Percentiles rank a stretch among this genome's conserved stretches.
Conservation (phyloP, 306 rosid species). For the barrel medic (Medicago truncatula) region MtrunA17r5.0-ANR NC_053047.1:40802001-40802500, state of each 20-base stretch:
- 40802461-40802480: conserved; percentile 16
- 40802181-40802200: not conserved
- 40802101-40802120: not conserved
- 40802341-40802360: conserved; percentile 13
- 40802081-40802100: not conserved
- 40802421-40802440: not conserved
- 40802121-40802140: not conserved
- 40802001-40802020: not conserved
- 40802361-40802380: conserved; percentile 27
- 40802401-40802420: not conserved
- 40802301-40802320: not conserved
- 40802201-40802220: conserved; percentile 13
- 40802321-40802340: conserved; percentile 19
- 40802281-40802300: not conserved
- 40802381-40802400: not conserved
- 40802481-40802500: not conserved
- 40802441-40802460: conserved; percentile 1
- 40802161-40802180: not conserved
- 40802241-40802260: not conserved
- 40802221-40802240: conserved; percentile 7
- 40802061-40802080: too few relatives aligned
- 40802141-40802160: not conserved
- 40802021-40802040: not conserved
- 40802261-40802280: not conserved
- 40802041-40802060: not conserved